phyloP scores from a whole-genome alignment of 331 rosid genomes.

The Erythrophleum ivorense region DNA sequence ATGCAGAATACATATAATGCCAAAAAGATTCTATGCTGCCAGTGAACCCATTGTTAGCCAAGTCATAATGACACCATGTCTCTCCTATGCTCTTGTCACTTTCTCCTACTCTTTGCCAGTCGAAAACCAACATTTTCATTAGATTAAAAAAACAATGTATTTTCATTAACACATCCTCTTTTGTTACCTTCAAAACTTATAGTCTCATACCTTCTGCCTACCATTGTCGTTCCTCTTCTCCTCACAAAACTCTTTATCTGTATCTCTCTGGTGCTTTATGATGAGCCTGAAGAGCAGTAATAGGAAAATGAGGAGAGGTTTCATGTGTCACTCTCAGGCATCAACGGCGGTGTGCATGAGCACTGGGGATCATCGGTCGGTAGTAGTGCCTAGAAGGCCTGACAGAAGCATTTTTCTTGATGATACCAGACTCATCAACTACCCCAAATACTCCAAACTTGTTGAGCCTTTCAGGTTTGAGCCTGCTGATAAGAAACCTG shows the following conservation, averaged over 20 bases:
- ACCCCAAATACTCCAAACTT: slow-evolving; percentile 69
- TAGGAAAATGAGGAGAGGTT: slow-evolving; percentile 62
- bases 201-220: neutral
- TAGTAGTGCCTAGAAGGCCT: slow-evolving; percentile 56
- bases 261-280: neutral
- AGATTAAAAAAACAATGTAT: neutral
- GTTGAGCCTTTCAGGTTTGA: slow-evolving; percentile 47
- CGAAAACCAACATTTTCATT: neutral
- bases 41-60: slow-evolving; percentile 51
- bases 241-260: neutral
- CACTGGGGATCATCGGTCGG: slow-evolving; percentile 55
- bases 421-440: slow-evolving; percentile 48
- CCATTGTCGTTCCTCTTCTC: neutral
- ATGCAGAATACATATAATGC: slow-evolving; percentile 45
- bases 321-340: slow-evolving; percentile 80
- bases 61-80: slow-evolving; percentile 59
- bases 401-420: slow-evolving; percentile 42
- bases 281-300: slow-evolving; percentile 49
- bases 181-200: neutral
- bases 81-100: slow-evolving; percentile 41
- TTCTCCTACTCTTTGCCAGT: slow-evolving; percentile 26
- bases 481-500: slow-evolving; percentile 30
- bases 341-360: slow-evolving; percentile 83
- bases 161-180: neutral
- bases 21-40: slow-evolving; percentile 37